Evolutionary conservation across 2,329 filamentous ascomycete species (phyloP), one percentile per base, ranked within the genome.

Genomic region (Exophiala lecanii-corni): DNA sequence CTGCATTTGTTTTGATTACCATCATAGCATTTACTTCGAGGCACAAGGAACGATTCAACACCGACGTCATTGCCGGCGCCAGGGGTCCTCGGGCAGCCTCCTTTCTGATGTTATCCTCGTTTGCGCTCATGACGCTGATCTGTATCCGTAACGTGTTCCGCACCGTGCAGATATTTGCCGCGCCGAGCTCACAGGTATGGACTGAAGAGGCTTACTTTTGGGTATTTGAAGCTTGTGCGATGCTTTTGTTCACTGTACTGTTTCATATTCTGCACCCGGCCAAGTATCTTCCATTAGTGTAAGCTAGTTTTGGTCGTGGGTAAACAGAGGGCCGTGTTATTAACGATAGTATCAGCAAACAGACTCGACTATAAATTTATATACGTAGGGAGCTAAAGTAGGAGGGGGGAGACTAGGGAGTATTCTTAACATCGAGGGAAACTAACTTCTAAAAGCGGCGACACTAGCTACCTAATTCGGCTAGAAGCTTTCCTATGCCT

Each of bases 131-230:
- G 30, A 25, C 17, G 9, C 20, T 47, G 21, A 23, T 47, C 6
- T 19, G 21, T 30, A 31, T 47, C 16, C 40, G 40, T 34, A 47
- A 47, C 25, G 16, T 40, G 7, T 47, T 43, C 21, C 45, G 49
- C 12, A 49, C 49, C 6, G 28, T 51, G 6, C 49, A 51, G 49
- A 41, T 49, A 21, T 51, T 51, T 20, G 39, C 23, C 13, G 26
- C 49, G 5, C 39, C 49, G 6, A 15, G 20, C 9, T 49, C 45
- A 4, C 18, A 13, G 4, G 9, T 46, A 13, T 51, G 49, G 49
- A 42, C 28, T 2, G 9, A 31, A 3, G 49, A 51, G 17, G 49
- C 23, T 12, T 49, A 41, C 19, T 49, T 48, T 28, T 51, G 49
- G 45, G 41, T 51, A 9, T 49, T 51, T 34, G 49, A 51, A 30